Evolutionary conservation across 176 grass and related monocot species (phyloP).

Genomic region (barley (Hordeum vulgare)): DNA sequence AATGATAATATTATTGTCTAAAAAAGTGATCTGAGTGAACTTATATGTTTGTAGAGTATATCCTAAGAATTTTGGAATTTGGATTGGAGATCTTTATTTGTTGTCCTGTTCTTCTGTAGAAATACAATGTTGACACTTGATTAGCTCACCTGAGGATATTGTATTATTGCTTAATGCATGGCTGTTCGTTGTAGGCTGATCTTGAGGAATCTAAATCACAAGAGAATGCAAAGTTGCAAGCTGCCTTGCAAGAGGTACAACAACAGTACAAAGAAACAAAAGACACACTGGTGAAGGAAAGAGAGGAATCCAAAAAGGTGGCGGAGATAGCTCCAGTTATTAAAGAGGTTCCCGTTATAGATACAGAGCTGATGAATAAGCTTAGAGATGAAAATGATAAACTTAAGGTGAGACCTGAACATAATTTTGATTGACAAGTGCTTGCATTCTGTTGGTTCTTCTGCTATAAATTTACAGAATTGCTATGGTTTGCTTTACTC

Average conservation of each 20-base stretch:
- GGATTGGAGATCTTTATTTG: neutral
- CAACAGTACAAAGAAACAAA: constrained; percentile 86
- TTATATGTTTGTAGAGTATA: neutral
- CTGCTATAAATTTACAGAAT: neutral
- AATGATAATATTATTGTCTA: neutral
- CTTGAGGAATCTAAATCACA: constrained; percentile 87
- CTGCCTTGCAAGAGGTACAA: constrained; percentile 69
- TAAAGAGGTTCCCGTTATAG: constrained; percentile 91
- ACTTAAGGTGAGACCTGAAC: constrained; percentile 64
- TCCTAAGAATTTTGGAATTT: neutral
- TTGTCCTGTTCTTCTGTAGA: constrained; percentile 6
- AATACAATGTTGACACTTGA: neutral
- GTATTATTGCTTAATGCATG: neutral
- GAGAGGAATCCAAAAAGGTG: constrained; percentile 59
- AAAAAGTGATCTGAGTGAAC: neutral
- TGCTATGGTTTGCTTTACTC: neutral
- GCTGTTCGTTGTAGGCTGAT: constrained; percentile 58
- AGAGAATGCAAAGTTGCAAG: constrained; percentile 89
- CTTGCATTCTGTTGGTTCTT: neutral
- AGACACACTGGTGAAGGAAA: constrained; percentile 65
- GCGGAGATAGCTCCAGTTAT: constrained; percentile 65
- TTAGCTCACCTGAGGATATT: neutral
- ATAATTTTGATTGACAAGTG: neutral
- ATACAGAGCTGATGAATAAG: constrained; percentile 78
- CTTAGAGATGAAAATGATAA: constrained; percentile 94